These are phyloP conservation scores for Ajuga chamaepitys DNA, from an alignment of 257 asterid species.

Conservation along the genomic window DNA sequence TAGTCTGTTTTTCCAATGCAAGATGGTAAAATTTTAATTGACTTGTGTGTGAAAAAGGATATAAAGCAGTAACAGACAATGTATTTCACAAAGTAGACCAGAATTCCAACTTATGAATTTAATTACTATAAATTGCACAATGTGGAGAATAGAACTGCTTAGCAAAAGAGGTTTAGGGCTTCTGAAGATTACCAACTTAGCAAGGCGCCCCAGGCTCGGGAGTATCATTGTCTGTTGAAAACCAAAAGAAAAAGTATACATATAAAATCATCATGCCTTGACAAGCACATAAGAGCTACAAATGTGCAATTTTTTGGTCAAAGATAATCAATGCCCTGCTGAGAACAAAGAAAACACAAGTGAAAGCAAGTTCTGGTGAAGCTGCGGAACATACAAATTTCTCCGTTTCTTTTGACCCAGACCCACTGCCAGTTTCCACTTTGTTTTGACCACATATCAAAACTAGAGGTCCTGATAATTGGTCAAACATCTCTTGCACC, in stretches of 20 bases:
- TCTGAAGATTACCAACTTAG: conserved; percentile 68
- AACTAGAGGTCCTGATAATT: conserved; percentile 67
- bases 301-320: background rate
- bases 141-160: background rate
- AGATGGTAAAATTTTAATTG: background rate
- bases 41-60: background rate
- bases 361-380: background rate
- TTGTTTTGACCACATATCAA: conserved; percentile 86
- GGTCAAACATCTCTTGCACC: conserved; percentile 80
- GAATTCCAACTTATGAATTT: background rate
- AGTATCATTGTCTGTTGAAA: conserved; percentile 82
- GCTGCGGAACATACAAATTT: conserved; percentile 69
- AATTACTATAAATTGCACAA: background rate
- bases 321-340: background rate
- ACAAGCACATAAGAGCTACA: background rate
- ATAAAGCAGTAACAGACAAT: background rate
- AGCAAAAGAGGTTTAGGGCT: conserved; percentile 18
- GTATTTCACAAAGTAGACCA: background rate
- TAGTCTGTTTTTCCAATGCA: background rate
- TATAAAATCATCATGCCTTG: background rate
- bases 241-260: conserved; percentile 23
- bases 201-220: conserved; percentile 89
- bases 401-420: conserved; percentile 74
- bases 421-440: conserved; percentile 40
- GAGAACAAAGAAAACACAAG: background rate